phyloP scores from a whole-genome alignment of 305 asterid genomes.

The Plantago rigida region DNA sequence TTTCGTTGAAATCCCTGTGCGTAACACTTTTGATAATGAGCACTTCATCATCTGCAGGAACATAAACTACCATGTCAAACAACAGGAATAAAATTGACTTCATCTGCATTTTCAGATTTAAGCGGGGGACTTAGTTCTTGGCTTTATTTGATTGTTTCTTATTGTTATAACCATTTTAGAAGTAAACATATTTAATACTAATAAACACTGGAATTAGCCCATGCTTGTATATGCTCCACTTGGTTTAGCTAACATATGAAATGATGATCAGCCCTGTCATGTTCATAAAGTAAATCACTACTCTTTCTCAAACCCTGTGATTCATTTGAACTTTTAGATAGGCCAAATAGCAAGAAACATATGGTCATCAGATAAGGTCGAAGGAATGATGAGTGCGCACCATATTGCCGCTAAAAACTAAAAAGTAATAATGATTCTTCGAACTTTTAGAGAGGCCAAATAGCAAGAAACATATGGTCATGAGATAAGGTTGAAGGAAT shows the following conservation, averaged over 20 bases:
- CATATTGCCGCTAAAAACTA: constrained; percentile 4
- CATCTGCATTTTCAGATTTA: constrained; percentile 6
- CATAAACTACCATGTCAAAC: constrained; percentile 13
- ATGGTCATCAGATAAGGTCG: constrained; percentile 12
- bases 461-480: constrained; percentile 9
- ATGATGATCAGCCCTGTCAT: constrained; percentile 18
- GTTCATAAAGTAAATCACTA: constrained; percentile 3
- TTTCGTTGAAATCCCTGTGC: constrained; percentile 71
- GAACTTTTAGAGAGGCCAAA: not conserved
- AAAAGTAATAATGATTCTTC: not conserved
- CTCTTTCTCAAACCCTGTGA: constrained; percentile 15
- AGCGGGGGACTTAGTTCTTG: too few relatives aligned
- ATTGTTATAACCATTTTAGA: too few relatives aligned
- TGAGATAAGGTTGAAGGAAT: constrained; percentile 11
- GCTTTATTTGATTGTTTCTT: too few relatives aligned
- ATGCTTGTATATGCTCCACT: constrained; percentile 9
- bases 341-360: constrained; percentile 9
- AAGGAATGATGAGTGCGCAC: not conserved
- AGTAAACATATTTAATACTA: too few relatives aligned
- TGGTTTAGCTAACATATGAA: constrained; percentile 17
- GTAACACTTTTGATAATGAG: constrained; percentile 87
- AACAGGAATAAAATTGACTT: constrained; percentile 11
- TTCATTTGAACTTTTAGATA: constrained; percentile 7
- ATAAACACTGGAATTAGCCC: too few relatives aligned
- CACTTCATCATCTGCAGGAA: constrained; percentile 76